These are phyloP conservation scores for Calonectria naviculata DNA, from an alignment of 2,329 filamentous ascomycete species.

Conservation along the genomic window DNA sequence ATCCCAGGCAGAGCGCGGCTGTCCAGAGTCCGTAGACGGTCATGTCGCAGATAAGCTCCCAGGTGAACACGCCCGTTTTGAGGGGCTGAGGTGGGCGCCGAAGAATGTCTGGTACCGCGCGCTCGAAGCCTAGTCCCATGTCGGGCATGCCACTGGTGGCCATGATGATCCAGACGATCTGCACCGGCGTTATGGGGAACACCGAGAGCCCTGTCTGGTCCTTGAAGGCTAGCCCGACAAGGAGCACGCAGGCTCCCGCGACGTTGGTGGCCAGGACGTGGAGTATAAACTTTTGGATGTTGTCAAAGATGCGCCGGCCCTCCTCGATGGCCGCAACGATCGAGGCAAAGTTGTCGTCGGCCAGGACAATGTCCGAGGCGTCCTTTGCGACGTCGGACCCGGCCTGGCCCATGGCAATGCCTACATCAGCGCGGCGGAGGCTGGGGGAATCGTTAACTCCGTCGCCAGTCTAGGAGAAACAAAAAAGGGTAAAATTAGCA, in stretches of 20 bases:
- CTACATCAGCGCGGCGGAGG: constrained; percentile 76
- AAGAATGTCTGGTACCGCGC: constrained; percentile 76
- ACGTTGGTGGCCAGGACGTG: constrained; percentile 78
- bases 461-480: constrained; percentile 66
- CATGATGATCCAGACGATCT: constrained; percentile 87
- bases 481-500: constrained; percentile 9
- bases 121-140: constrained; percentile 82
- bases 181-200: constrained; percentile 79
- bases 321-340: constrained; percentile 79
- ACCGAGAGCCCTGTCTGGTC: constrained; percentile 73
- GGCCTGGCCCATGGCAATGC: constrained; percentile 74
- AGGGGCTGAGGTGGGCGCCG: constrained; percentile 73
- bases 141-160: constrained; percentile 80
- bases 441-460: constrained; percentile 81
- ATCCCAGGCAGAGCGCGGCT: constrained; percentile 69
- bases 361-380: constrained; percentile 75
- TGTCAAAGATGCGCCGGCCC: constrained; percentile 78
- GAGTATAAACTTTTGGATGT: constrained; percentile 80
- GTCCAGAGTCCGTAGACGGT: constrained; percentile 77
- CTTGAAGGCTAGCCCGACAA: constrained; percentile 80
- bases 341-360: constrained; percentile 79
- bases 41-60: constrained; percentile 75
- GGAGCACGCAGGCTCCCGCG: constrained; percentile 75
- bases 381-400: constrained; percentile 74
- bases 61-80: constrained; percentile 71